Evolutionary conservation across 352 stramenopile genomes (phyloP).

Genomic region (Phytophthora podocarpi): DNA sequence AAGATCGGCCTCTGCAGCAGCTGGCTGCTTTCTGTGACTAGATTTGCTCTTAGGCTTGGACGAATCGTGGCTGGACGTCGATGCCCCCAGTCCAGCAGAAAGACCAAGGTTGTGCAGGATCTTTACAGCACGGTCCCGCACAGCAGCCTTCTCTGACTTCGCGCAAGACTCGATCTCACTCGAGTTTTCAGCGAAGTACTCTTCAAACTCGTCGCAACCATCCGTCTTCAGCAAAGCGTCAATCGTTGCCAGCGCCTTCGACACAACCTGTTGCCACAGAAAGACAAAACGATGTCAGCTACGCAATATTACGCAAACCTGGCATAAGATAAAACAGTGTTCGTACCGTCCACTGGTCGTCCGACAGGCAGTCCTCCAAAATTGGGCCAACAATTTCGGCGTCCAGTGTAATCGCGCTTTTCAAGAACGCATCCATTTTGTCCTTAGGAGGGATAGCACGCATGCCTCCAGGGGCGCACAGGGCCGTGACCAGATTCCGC

Average conservation of each 20-base stretch:
- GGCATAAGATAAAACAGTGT: not conserved
- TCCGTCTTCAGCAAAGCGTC: slow-evolving; percentile 83
- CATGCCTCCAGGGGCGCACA: slow-evolving; percentile 95
- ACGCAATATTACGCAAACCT: not conserved
- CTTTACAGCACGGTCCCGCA: slow-evolving; percentile 80
- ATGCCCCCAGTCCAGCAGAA: slow-evolving; percentile 34
- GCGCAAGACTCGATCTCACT: slow-evolving; percentile 75
- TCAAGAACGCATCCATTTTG: slow-evolving; percentile 93
- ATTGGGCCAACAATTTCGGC: slow-evolving; percentile 94
- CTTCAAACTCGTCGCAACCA: slow-evolving; percentile 83
- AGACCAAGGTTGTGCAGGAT: slow-evolving; percentile 68
- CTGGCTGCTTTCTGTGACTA: slow-evolving; percentile 46
- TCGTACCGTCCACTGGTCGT: slow-evolving; percentile 83
- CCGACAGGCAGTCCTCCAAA: slow-evolving; percentile 93
- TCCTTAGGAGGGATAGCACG: slow-evolving; percentile 94
- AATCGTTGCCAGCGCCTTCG: slow-evolving; percentile 95
- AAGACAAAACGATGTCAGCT: slow-evolving; percentile 6
- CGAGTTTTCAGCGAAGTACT: slow-evolving; percentile 86
- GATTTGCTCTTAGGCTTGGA: slow-evolving; percentile 37
- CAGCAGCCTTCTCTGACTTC: slow-evolving; percentile 77
- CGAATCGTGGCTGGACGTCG: slow-evolving; percentile 31
- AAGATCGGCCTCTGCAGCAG: slow-evolving; percentile 59
- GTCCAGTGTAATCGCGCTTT: slow-evolving; percentile 91
- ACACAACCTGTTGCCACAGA: slow-evolving; percentile 84
- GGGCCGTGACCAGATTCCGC: slow-evolving; percentile 90